Evolutionary conservation across 495 filamentous ascomycete species (phyloP).

Genomic region (Xylaria sp.): DNA sequence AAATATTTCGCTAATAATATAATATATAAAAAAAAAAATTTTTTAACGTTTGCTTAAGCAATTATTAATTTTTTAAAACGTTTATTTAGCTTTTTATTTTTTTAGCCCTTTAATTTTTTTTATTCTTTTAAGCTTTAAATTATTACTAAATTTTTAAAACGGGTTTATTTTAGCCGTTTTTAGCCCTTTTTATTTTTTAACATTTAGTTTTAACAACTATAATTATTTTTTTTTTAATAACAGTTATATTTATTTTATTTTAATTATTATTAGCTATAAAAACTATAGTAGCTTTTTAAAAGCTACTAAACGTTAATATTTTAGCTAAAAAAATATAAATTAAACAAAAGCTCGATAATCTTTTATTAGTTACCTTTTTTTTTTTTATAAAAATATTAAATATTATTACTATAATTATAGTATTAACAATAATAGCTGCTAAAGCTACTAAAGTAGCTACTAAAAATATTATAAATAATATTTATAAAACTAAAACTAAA

Average conservation of each 20-base stretch:
- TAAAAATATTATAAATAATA: too few relatives aligned
- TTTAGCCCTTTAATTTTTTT: too few relatives aligned
- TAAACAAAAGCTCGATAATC: background rate
- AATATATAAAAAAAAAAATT: constrained; percentile 5
- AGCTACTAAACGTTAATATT: too few relatives aligned
- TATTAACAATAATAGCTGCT: background rate
- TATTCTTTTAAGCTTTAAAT: background rate
- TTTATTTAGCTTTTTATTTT: too few relatives aligned
- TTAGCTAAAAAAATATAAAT: background rate
- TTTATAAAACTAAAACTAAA: background rate
- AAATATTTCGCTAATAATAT: background rate
- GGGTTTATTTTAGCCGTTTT: too few relatives aligned
- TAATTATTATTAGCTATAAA: background rate
- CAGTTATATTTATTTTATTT: constrained; percentile 7
- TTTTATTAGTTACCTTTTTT: background rate
- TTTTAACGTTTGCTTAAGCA: background rate
- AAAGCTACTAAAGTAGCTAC: too few relatives aligned
- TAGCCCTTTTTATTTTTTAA: too few relatives aligned
- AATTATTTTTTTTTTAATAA: background rate
- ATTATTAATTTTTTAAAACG: too few relatives aligned
- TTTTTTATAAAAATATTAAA: background rate
- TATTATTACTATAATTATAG: background rate
- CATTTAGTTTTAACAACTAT: background rate
- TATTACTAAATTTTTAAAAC: too few relatives aligned
- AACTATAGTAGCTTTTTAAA: background rate